Conservation (phyloP, 2,329 filamentous ascomycete genomes). For the Diaporthe capsici region DNA sequence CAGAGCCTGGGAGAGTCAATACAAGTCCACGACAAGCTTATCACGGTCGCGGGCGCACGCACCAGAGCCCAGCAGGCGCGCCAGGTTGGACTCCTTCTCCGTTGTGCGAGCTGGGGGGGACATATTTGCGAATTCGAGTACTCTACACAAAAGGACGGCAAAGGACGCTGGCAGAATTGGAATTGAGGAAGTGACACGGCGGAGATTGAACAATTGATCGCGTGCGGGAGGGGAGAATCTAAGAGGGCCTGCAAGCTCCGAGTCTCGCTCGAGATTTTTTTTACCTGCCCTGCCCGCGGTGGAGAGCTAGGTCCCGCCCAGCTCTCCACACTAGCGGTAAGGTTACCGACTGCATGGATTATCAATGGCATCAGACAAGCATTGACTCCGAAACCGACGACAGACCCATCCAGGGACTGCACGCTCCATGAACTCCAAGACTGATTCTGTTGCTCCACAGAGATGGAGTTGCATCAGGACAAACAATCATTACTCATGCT, state of each 20-base stretch:
- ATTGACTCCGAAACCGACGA: not conserved
- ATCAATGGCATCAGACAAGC: not conserved
- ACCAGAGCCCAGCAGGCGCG: slow-evolving; percentile 94
- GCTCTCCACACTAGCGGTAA: slow-evolving; percentile 30
- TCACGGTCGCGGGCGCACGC: slow-evolving; percentile 31
- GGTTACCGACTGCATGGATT: slow-evolving; percentile 24
- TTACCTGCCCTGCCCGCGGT: slow-evolving; percentile 20
- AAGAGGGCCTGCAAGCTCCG: slow-evolving; percentile 28
- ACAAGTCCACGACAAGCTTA: slow-evolving; percentile 18
- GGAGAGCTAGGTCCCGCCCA: slow-evolving; percentile 30
- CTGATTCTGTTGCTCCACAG: not conserved
- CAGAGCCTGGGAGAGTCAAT: slow-evolving; percentile 74
- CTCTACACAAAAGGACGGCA: slow-evolving; percentile 19
- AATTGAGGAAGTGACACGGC: slow-evolving; percentile 30
- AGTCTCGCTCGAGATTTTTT: slow-evolving; percentile 40
- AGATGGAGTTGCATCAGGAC: not conserved
- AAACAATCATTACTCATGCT: not conserved
- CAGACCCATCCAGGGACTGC: not conserved
- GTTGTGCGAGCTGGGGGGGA: slow-evolving; percentile 67
- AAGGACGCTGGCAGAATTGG: slow-evolving; percentile 23
- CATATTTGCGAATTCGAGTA: slow-evolving; percentile 58
- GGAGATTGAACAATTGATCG: slow-evolving; percentile 33
- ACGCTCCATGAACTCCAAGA: not conserved
- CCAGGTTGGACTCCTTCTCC: slow-evolving; percentile 89
- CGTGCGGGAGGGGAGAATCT: slow-evolving; percentile 32